Evolutionary conservation across 2,329 filamentous ascomycete genomes (phyloP).

Genomic region (Beauveria medogensis): DNA sequence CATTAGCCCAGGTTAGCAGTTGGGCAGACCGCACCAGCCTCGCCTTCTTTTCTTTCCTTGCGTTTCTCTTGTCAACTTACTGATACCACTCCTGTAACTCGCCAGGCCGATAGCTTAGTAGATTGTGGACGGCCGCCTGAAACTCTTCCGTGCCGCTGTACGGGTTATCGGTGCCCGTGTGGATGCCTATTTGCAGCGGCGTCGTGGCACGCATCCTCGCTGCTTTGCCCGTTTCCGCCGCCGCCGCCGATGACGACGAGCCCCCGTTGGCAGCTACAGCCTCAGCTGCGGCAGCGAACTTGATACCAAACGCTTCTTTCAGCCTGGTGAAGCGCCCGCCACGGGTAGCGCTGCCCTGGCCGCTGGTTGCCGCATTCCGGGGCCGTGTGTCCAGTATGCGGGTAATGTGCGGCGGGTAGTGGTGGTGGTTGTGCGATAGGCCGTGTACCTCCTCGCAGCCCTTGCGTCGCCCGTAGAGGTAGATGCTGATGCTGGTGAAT

Average conservation of each 20-base stretch:
- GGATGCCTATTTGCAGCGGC: neutral
- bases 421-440: neutral
- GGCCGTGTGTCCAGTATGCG: neutral
- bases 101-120: neutral
- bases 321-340: neutral
- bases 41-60: neutral
- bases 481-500: slow-evolving; percentile 37
- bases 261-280: neutral
- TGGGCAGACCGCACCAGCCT: neutral
- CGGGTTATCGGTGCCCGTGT: neutral
- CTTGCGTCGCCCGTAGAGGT: slow-evolving; percentile 36
- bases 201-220: neutral
- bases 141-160: slow-evolving; percentile 4
- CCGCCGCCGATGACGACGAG: neutral
- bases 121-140: slow-evolving; percentile 7
- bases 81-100: slow-evolving; percentile 17
- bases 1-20: neutral
- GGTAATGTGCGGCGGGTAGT: neutral
- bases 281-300: neutral
- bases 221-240: neutral
- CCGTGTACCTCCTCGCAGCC: slow-evolving; percentile 21
- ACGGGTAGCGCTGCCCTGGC: neutral
- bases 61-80: slow-evolving; percentile 17
- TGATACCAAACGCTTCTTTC: neutral
- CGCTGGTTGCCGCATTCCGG: neutral